Conservation (phyloP, 1,284 basidiomycete genomes). For the Cutaneotrichosporon cutaneum region DNA sequence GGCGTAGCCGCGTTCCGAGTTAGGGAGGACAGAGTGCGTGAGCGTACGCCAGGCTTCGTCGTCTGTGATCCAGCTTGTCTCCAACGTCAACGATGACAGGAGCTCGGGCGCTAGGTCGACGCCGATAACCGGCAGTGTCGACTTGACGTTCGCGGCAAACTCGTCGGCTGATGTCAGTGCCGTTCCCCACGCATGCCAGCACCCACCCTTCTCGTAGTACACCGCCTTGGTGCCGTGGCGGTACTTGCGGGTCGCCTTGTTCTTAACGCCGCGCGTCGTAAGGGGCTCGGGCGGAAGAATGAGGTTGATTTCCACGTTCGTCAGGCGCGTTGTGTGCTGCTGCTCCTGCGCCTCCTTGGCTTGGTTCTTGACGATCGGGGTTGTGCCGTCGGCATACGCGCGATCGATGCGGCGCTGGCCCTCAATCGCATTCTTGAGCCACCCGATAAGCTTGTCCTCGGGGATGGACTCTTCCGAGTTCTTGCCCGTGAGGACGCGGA, state of each 20-base stretch:
- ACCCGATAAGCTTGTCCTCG: conserved; percentile 34
- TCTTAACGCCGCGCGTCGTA: conserved; percentile 34
- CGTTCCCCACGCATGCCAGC: background rate
- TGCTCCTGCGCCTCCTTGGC: conserved; percentile 7
- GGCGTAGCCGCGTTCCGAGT: conserved; percentile 37
- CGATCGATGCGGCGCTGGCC: conserved; percentile 52
- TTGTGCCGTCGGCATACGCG: conserved; percentile 41
- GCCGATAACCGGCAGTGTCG: conserved; percentile 44
- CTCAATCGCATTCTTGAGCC: conserved; percentile 43
- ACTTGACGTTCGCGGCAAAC: conserved; percentile 38
- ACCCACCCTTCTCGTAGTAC: conserved; percentile 47
- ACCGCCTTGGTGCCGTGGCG: conserved; percentile 49
- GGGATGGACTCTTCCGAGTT: conserved; percentile 36
- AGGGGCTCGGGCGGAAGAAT: conserved; percentile 49
- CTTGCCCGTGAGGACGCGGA: conserved; percentile 17
- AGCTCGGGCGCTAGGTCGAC: conserved; percentile 42
- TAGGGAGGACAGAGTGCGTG: conserved; percentile 24
- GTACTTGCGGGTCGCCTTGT: conserved; percentile 41
- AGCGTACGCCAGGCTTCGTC: conserved; percentile 46
- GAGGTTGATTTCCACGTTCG: conserved; percentile 44
- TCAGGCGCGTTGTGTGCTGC: conserved; percentile 14
- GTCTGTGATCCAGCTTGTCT: conserved; percentile 43
- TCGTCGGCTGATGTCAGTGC: conserved; percentile 32
- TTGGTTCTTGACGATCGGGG: conserved; percentile 25
- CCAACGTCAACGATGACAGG: conserved; percentile 40